These are phyloP conservation scores for Diophrys appendiculata DNA, from an alignment of 73 alveolate species.

Conservation along the genomic window DNA sequence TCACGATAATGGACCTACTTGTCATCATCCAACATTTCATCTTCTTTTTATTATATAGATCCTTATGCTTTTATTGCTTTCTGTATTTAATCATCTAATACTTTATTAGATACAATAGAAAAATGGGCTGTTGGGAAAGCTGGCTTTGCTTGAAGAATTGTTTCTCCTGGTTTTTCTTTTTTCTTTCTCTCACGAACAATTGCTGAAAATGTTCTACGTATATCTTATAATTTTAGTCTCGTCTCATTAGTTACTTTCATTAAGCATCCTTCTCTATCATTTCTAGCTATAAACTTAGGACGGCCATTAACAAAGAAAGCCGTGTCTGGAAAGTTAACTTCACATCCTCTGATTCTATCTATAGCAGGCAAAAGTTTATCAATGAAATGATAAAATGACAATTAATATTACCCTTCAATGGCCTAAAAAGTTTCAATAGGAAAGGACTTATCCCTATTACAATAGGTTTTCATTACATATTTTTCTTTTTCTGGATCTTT, in stretches of 20 bases:
- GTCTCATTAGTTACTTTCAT: slow-evolving; percentile 7
- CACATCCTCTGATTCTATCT: slow-evolving; percentile 32
- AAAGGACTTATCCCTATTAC: no score
- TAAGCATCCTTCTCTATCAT: slow-evolving; percentile 45
- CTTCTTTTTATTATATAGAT: background rate
- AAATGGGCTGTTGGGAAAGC: background rate
- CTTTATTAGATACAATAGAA: background rate
- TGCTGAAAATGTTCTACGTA: slow-evolving; percentile 31
- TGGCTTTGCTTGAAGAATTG: slow-evolving; percentile 2
- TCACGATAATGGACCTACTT: slow-evolving; percentile 17
- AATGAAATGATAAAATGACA: no score
- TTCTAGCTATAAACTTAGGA: slow-evolving; percentile 47
- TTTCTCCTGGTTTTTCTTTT: background rate
- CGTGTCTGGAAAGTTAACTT: slow-evolving; percentile 48
- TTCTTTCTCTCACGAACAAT: slow-evolving; percentile 46
- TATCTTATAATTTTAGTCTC: slow-evolving; percentile 43
- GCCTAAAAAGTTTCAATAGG: no score
- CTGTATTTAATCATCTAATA: background rate
- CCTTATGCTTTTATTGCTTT: slow-evolving; percentile 1
- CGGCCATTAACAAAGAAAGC: slow-evolving; percentile 44
- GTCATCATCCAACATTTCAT: background rate
- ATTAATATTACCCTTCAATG: no score
- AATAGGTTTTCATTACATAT: no score
- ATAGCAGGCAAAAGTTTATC: background rate
- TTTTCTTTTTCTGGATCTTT: no score